Conservation (phyloP, 2,329 filamentous ascomycete species). For the Tolypocladium tundrense region DNA sequence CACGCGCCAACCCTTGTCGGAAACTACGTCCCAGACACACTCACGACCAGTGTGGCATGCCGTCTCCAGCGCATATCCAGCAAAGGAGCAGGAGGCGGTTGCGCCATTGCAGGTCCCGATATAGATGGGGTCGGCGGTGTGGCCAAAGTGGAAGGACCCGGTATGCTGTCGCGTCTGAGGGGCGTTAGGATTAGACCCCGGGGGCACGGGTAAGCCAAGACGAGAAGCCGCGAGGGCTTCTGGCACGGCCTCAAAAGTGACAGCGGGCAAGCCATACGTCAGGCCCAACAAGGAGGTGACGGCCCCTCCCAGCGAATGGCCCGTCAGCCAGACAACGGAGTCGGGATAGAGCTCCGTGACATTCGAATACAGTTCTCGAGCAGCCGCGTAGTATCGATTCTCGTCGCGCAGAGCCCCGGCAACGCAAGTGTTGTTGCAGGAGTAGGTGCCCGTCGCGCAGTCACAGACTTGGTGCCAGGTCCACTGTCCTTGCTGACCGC, state of each 20-base stretch:
- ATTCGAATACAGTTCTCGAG: slow-evolving; percentile 82
- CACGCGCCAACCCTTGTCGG: slow-evolving; percentile 84
- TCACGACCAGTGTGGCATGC: slow-evolving; percentile 83
- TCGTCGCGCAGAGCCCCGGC: slow-evolving; percentile 64
- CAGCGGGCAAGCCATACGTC: slow-evolving; percentile 81
- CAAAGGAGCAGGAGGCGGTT: slow-evolving; percentile 80
- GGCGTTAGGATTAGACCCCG: slow-evolving; percentile 59
- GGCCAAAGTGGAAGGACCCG: slow-evolving; percentile 82
- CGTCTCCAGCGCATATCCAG: slow-evolving; percentile 87
- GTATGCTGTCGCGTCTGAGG: slow-evolving; percentile 65
- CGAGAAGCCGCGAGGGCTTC: slow-evolving; percentile 80
- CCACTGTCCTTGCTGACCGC: slow-evolving; percentile 82
- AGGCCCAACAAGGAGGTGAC: slow-evolving; percentile 81
- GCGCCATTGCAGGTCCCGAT: slow-evolving; percentile 90
- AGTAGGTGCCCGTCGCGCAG: slow-evolving; percentile 77
- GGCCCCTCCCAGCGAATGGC: slow-evolving; percentile 86
- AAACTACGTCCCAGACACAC: slow-evolving; percentile 87
- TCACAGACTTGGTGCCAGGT: slow-evolving; percentile 90
- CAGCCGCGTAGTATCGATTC: slow-evolving; percentile 84
- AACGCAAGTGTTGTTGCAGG: slow-evolving; percentile 88
- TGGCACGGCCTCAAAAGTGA: slow-evolving; percentile 88
- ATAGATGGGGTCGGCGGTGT: slow-evolving; percentile 90
- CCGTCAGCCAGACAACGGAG: slow-evolving; percentile 78
- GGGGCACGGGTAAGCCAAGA: slow-evolving; percentile 76
- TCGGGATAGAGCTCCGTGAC: slow-evolving; percentile 81